Percentiles rank a stretch among this genome's conserved stretches.
These are phyloP conservation scores for Guillardia theta DNA, from an alignment of 78 protist genomes.

Conservation along the genomic window DNA sequence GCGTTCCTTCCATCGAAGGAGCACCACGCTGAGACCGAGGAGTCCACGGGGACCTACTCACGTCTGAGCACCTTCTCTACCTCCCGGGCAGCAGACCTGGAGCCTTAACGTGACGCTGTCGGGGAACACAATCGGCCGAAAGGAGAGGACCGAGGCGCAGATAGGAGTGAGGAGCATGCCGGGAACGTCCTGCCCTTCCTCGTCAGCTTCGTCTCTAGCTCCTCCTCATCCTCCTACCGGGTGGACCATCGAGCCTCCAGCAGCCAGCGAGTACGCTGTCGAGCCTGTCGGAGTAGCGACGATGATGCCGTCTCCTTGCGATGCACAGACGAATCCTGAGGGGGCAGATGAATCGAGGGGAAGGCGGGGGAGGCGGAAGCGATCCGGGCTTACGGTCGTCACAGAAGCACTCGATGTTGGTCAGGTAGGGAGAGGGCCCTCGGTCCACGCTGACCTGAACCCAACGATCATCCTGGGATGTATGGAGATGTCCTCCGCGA, in stretches of 20 bases:
- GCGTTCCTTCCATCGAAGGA: neutral
- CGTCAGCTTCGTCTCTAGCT: too few relatives aligned
- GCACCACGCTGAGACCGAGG: neutral
- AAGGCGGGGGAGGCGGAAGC: neutral
- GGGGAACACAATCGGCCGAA: conserved; percentile 85
- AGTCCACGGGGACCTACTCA: neutral
- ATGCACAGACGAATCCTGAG: neutral
- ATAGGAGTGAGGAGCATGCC: conserved; percentile 88
- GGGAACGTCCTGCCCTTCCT: too few relatives aligned
- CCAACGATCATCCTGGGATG: too few relatives aligned
- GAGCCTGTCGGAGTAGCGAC: conserved; percentile 69
- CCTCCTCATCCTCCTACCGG: too few relatives aligned
- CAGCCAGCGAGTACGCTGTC: conserved; percentile 82
- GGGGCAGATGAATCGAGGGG: neutral
- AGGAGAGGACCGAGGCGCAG: conserved; percentile 84
- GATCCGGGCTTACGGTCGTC: conserved; percentile 66
- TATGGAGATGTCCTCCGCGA: too few relatives aligned
- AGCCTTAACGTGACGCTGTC: neutral
- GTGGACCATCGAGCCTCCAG: conserved; percentile 90
- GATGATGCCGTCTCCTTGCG: conserved; percentile 43
- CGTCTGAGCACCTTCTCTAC: too few relatives aligned
- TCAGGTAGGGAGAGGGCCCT: neutral
- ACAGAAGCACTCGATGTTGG: neutral
- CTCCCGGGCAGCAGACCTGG: too few relatives aligned
- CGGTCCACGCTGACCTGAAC: conserved; percentile 13